phyloP scores from a whole-genome alignment of 768 basidiomycete species.

The Macrolepiota albuminosa region DNA sequence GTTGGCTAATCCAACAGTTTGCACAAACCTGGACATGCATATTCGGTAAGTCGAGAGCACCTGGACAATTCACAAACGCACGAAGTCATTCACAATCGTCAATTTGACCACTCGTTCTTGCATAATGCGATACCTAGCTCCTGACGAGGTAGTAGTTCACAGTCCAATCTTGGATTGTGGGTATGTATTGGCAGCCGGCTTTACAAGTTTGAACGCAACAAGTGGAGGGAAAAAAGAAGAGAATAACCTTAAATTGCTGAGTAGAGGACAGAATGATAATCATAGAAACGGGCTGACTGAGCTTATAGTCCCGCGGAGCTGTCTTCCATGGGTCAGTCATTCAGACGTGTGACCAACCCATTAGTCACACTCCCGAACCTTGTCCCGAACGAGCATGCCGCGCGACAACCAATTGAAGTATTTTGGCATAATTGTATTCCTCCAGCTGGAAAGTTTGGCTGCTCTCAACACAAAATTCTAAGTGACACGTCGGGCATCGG shows the following conservation, averaged over 20 bases:
- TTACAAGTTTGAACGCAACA: not conserved
- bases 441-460: no score
- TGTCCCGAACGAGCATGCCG: not conserved
- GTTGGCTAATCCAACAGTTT: slow-evolving; percentile 49
- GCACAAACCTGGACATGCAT: slow-evolving; percentile 35
- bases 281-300: slow-evolving; percentile 26
- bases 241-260: slow-evolving; percentile 11
- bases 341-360: slow-evolving; percentile 8
- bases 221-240: slow-evolving; percentile 6
- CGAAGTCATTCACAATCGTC: slow-evolving; percentile 47
- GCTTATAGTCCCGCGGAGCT: slow-evolving; percentile 14
- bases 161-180: not conserved
- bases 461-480: not conserved
- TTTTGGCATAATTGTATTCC: not conserved
- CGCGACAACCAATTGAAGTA: not conserved
- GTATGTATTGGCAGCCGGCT: not conserved
- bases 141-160: not conserved
- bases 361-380: slow-evolving; percentile 9
- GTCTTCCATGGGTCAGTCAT: slow-evolving; percentile 13
- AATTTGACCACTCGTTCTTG: slow-evolving; percentile 40
- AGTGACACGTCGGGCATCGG: not conserved
- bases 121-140: slow-evolving; percentile 24
- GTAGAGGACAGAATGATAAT: slow-evolving; percentile 21
- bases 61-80: slow-evolving; percentile 15
- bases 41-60: slow-evolving; percentile 1